Percentiles rank a stretch among this genome's conserved stretches.
These are phyloP conservation scores for Suillus subaureus DNA, from an alignment of 768 basidiomycete species.

Conservation along the genomic window DNA sequence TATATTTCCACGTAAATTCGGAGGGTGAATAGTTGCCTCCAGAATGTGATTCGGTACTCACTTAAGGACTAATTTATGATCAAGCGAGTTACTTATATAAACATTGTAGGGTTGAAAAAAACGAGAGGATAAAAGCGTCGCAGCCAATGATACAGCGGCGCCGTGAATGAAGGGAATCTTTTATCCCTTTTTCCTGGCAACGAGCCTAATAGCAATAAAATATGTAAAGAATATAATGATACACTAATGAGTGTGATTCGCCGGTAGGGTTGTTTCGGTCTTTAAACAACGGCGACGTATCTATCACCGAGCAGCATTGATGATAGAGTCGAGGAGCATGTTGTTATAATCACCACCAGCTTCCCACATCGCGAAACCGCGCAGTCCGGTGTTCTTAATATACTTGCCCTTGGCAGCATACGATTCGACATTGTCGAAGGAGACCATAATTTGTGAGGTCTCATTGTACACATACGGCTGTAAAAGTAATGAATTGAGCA, in stretches of 20 bases:
- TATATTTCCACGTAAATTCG: background rate
- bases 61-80: background rate
- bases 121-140: background rate
- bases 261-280: background rate
- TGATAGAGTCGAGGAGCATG: constrained; percentile 61
- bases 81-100: background rate
- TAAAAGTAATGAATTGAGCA: constrained; percentile 5
- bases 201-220: background rate
- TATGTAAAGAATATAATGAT: background rate
- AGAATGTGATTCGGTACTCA: background rate
- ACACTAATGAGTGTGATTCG: background rate
- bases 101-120: background rate
- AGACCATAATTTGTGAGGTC: constrained; percentile 56
- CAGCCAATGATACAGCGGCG: background rate
- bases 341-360: constrained; percentile 64
- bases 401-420: constrained; percentile 63
- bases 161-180: background rate
- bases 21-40: background rate
- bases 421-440: constrained; percentile 64
- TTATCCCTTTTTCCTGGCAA: background rate
- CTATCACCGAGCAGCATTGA: background rate
- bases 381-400: constrained; percentile 53
- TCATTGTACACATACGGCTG: constrained; percentile 72
- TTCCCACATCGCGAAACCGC: constrained; percentile 76
- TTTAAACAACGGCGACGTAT: background rate